Base-by-base conservation (phyloP, 177 flowering plant genomes). In the Vitis hybrid region DNA sequence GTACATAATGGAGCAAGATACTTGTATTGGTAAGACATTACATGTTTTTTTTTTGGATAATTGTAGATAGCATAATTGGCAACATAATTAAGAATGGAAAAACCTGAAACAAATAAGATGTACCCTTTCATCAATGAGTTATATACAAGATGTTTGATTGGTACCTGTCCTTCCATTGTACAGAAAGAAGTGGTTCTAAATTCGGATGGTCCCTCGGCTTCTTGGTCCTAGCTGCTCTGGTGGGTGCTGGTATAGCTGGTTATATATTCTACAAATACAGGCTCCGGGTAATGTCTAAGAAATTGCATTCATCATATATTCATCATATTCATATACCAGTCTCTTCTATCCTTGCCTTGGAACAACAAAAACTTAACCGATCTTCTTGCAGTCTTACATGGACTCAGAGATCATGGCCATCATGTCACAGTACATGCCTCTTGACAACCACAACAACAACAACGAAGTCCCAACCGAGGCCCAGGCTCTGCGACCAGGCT, bases 361-460 rank as follows among this genome's bases (percentile, higher is more conserved):
- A 39, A 39, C 45, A 39, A 39, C 45, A 39, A 0, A 5, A 39
- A 39, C 45, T 39, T 39, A 39, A 39, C 8, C 5, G 45, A 39
- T 51, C n/a, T 22, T 2, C 39, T 70, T 82, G 79, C 88, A 94
- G 97, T 86, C 97, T 55, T 94, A 92, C 81, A 94, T 94, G 98
- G 98, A 94, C 79, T 85, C 97, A 1, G 98, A 94, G 83, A 88
- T 94, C 70, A 90, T 90, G 96, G 89, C 98, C 9, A 94, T 94
- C 70, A 94, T 94, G 98, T 86, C 98, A 11, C 98, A 94, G 71
- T 92, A 94, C 83, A 94, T 94, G 98, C 97, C 98, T 1, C 86
- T 94, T 6, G 98, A 94, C 77, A 87, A 75, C 76, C 83, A 87
- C 9, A 79, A 86, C 1, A 39, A 87, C 1, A 78, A 63, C 18